Evolutionary conservation across 768 basidiomycete species (phyloP).

Genomic region (Tulasnella sp.): DNA sequence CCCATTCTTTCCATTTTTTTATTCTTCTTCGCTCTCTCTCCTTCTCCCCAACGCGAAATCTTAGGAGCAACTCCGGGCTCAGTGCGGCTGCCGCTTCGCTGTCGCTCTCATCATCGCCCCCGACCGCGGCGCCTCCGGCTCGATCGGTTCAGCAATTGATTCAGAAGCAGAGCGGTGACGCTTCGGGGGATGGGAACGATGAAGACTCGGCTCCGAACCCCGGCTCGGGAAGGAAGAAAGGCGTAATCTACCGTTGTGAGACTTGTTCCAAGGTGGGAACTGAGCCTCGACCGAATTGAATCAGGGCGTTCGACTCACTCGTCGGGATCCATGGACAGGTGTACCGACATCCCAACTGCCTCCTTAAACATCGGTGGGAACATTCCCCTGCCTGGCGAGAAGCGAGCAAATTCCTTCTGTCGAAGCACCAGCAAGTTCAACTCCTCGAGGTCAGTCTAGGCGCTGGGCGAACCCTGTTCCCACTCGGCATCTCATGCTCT

Average conservation of each 20-base stretch:
- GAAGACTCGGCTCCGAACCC: slow-evolving; percentile 21
- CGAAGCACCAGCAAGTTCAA: slow-evolving; percentile 96
- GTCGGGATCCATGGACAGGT: slow-evolving; percentile 19
- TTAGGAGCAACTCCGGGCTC: slow-evolving; percentile 6
- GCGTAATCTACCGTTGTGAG: slow-evolving; percentile 83
- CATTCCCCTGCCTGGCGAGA: slow-evolving; percentile 95
- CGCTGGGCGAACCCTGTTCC: background rate
- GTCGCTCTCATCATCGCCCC: slow-evolving; percentile 32
- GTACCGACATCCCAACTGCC: slow-evolving; percentile 71
- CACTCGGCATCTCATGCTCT: background rate
- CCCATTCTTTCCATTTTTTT: background rate
- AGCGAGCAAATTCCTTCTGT: slow-evolving; percentile 77
- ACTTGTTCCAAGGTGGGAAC: slow-evolving; percentile 75
- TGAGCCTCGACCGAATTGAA: background rate
- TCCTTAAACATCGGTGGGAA: slow-evolving; percentile 98
- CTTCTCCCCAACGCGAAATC: background rate
- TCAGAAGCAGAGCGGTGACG: background rate
- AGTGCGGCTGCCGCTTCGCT: slow-evolving; percentile 26
- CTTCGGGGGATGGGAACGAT: slow-evolving; percentile 15
- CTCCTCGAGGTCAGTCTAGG: slow-evolving; percentile 64
- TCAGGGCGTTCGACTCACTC: background rate
- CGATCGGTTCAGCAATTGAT: slow-evolving; percentile 4
- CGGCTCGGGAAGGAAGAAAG: slow-evolving; percentile 53
- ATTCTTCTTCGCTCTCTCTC: background rate
- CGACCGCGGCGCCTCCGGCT: slow-evolving; percentile 4